Percentiles rank a stretch among this genome's conserved stretches.
Conservation (phyloP, 2,329 filamentous ascomycete genomes). For the Calonectria hawksworthii region DNA sequence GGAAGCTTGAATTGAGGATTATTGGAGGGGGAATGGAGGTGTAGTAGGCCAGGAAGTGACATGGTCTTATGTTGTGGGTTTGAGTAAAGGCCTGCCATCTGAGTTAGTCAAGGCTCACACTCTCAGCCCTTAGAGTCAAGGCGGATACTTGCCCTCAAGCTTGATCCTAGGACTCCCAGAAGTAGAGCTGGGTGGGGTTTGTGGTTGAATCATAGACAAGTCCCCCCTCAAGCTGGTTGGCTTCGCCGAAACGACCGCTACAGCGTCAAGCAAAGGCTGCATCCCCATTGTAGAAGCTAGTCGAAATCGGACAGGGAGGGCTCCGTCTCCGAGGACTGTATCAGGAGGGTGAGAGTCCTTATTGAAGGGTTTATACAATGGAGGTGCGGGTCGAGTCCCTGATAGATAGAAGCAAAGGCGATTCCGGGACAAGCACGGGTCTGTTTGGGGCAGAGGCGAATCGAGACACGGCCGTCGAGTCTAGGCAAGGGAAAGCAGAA, state of each 20-base stretch:
- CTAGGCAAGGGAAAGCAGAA: conserved; percentile 41
- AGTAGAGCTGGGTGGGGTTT: conserved; percentile 46
- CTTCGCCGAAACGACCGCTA: conserved; percentile 22
- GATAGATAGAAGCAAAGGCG: not conserved
- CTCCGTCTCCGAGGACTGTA: conserved; percentile 27
- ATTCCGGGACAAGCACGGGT: conserved; percentile 19
- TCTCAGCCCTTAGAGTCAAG: not conserved
- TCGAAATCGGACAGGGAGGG: conserved; percentile 28
- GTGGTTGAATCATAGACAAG: conserved; percentile 28
- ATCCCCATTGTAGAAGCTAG: conserved; percentile 35
- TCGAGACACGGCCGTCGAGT: conserved; percentile 30
- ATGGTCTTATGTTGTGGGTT: conserved; percentile 41
- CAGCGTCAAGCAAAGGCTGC: conserved; percentile 39
- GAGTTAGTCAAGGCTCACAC: conserved; percentile 16
- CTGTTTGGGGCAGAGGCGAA: conserved; percentile 26
- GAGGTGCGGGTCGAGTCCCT: conserved; percentile 21
- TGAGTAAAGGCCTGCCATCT: conserved; percentile 38
- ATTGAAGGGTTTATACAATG: conserved; percentile 42
- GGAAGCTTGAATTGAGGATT: conserved; percentile 48
- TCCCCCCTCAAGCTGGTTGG: conserved; percentile 13
- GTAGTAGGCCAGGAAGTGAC: conserved; percentile 41
- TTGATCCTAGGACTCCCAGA: conserved; percentile 53
- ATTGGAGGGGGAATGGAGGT: conserved; percentile 33
- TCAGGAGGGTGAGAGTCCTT: conserved; percentile 38
- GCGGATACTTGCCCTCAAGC: conserved; percentile 47